Conservation (phyloP, 2,329 filamentous ascomycete species). For the Aspergillus pseudoterreus region DNA sequence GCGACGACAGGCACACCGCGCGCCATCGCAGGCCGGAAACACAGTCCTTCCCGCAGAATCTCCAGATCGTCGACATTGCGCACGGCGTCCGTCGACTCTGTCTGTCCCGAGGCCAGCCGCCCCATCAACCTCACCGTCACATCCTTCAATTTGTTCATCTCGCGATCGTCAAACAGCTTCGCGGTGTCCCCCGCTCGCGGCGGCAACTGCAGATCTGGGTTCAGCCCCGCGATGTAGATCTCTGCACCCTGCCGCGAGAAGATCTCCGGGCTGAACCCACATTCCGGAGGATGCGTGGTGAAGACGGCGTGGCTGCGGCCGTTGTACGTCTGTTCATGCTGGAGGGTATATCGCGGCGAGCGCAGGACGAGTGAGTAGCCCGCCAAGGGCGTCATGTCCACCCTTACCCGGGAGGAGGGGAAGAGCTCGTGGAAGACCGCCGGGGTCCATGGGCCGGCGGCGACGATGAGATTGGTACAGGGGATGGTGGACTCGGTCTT, state of each 20-base stretch:
- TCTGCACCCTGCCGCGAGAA: constrained; percentile 65
- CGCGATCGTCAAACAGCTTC: constrained; percentile 39
- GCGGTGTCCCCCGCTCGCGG: constrained; percentile 42
- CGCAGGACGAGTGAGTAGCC: constrained; percentile 69
- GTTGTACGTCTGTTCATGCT: constrained; percentile 34
- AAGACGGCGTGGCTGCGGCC: constrained; percentile 65
- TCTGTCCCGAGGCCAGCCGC: constrained; percentile 12
- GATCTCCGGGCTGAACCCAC: constrained; percentile 65
- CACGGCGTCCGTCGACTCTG: constrained; percentile 17
- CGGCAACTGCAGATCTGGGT: constrained; percentile 61
- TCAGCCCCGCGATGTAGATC: constrained; percentile 71
- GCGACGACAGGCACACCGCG: constrained; percentile 62
- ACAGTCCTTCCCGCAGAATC: constrained; percentile 62
- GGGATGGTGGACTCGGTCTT: constrained; percentile 42
- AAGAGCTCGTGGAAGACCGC: constrained; percentile 65
- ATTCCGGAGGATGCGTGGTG: constrained; percentile 50
- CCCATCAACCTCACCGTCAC: constrained; percentile 35
- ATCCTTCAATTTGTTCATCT: constrained; percentile 31
- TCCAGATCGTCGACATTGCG: constrained; percentile 53
- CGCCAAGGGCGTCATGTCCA: constrained; percentile 61
- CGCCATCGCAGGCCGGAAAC: constrained; percentile 67
- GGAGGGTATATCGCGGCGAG: constrained; percentile 48
- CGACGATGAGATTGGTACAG: constrained; percentile 63
- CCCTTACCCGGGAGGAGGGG: constrained; percentile 46
- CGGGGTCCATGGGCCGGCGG: constrained; percentile 69